Percentiles rank a stretch among this genome's conserved stretches.
These are phyloP conservation scores for Penicillium vulpinum DNA, from an alignment of 2,329 filamentous ascomycete species.

Conservation along the genomic window DNA sequence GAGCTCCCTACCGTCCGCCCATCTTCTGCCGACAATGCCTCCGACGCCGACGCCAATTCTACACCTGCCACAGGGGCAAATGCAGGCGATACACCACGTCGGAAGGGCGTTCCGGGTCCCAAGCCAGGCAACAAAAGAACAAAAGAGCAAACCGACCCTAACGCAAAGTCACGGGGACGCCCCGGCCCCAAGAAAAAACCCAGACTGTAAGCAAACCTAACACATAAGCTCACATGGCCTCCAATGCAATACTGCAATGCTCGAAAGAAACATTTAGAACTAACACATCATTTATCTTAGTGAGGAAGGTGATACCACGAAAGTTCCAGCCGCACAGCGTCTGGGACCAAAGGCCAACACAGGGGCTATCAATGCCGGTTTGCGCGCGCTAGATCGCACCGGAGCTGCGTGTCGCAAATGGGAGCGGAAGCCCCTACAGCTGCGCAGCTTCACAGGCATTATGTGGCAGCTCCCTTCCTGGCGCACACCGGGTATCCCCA, in stretches of 20 bases:
- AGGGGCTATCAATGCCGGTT: slow-evolving; percentile 93
- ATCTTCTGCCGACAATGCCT: slow-evolving; percentile 44
- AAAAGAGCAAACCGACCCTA: slow-evolving; percentile 43
- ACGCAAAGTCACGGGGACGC: slow-evolving; percentile 69
- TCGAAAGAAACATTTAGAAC: background rate
- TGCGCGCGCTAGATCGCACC: slow-evolving; percentile 88
- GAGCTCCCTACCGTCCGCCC: slow-evolving; percentile 36
- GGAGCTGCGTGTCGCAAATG: slow-evolving; percentile 92
- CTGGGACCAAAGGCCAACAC: slow-evolving; percentile 95
- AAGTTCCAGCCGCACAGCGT: slow-evolving; percentile 61
- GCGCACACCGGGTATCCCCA: slow-evolving; percentile 56
- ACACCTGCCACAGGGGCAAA: slow-evolving; percentile 44
- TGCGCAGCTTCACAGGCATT: slow-evolving; percentile 92
- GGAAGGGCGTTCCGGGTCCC: slow-evolving; percentile 72
- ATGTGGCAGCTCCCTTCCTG: slow-evolving; percentile 80
- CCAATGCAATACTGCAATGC: background rate
- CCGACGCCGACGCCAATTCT: slow-evolving; percentile 40
- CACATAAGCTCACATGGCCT: too few relatives aligned
- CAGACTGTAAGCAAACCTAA: slow-evolving; percentile 70
- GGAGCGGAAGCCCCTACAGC: slow-evolving; percentile 75
- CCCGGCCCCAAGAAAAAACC: slow-evolving; percentile 97
- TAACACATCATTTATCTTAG: slow-evolving; percentile 32
- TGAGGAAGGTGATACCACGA: slow-evolving; percentile 52
- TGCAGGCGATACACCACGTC: slow-evolving; percentile 59
- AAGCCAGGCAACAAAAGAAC: slow-evolving; percentile 64